Base-by-base conservation (phyloP, 2,329 filamentous ascomycete genomes). In the Cryoendolithus antarcticus region DNA sequence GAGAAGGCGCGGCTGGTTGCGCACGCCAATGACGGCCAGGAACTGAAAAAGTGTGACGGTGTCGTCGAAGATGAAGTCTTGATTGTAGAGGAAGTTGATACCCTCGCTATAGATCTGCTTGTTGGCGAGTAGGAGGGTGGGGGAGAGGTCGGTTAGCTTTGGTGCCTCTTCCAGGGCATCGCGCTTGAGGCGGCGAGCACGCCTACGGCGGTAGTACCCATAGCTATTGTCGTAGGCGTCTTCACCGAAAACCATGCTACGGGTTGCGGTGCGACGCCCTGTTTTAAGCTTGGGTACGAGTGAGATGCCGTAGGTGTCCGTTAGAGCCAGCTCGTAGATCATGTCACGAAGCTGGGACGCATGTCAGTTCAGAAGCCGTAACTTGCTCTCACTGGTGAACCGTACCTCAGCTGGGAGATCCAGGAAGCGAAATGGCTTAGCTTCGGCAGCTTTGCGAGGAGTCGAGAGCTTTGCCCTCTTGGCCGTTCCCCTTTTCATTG, bases 291-390 rank as follows among this genome's bases (percentile, higher is more conserved):
- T 45, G 9, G 45, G 32, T 9, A 44, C 41, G 6, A 57, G 34
- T 1, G 37, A 38, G 24, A 55, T 32, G 10, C 45, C 47, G 19
- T 43, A 34, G 3, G 37, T 36, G 21, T 57, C 53, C 2, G 44
- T 47, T 15, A 56, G 39, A 21, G 48, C 49, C 4, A 51, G 43
- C 34, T 54, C 51, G 44, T 56, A 57, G 40, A 57, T 53, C 27
- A 45, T 41, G 28, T 57, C 50, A 2, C 54, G 50, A 6, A 57
- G 46, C 38, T 56, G 52, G 19, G 4, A 9, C 7, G 4, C 4
- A 9, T n/a, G 35, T 37, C 35, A 37, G 35, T 10, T 21, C 19
- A 6, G 19, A 3, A 7, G 19, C 27, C 19, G n/a, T 11, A n/a
- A 10, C n/a, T 13, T 29, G n/a, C 19, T 10, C 29, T 11, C 10